These are phyloP conservation scores for Linum usitatissimum DNA, from an alignment of 345 rosid species.

Conservation along the genomic window DNA sequence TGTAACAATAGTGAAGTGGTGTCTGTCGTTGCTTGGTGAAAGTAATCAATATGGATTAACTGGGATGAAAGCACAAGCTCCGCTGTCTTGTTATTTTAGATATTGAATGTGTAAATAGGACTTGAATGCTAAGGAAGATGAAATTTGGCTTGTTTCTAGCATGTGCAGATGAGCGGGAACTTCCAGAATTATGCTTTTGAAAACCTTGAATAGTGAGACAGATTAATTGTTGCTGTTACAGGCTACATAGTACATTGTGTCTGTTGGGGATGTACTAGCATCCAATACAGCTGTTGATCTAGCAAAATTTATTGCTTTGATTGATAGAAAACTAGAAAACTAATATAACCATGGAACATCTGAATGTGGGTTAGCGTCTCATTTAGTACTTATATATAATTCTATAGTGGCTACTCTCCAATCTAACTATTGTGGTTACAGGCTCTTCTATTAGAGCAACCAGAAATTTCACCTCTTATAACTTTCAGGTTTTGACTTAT, in stretches of 20 bases:
- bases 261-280: no score
- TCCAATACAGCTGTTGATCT: no score
- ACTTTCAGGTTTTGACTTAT: conserved; percentile 49
- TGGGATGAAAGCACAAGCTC: background rate
- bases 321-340: background rate
- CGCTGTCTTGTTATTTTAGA: background rate
- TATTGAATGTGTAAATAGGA: background rate
- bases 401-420: no score
- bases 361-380: background rate
- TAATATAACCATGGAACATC: background rate
- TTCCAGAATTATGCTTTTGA: background rate
- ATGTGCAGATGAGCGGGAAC: background rate
- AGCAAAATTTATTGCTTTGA: background rate
- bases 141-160: background rate
- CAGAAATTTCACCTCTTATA: background rate
- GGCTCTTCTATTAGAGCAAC: background rate
- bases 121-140: background rate
- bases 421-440: background rate
- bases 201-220: background rate
- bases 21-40: background rate
- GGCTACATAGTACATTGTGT: background rate
- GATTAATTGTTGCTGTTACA: background rate
- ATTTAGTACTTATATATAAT: no score
- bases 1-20: background rate
- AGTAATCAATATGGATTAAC: background rate